These are phyloP conservation scores for Chlamydomonas asymmetrica DNA, from an alignment of 139 green algal genomes.

Conservation along the genomic window DNA sequence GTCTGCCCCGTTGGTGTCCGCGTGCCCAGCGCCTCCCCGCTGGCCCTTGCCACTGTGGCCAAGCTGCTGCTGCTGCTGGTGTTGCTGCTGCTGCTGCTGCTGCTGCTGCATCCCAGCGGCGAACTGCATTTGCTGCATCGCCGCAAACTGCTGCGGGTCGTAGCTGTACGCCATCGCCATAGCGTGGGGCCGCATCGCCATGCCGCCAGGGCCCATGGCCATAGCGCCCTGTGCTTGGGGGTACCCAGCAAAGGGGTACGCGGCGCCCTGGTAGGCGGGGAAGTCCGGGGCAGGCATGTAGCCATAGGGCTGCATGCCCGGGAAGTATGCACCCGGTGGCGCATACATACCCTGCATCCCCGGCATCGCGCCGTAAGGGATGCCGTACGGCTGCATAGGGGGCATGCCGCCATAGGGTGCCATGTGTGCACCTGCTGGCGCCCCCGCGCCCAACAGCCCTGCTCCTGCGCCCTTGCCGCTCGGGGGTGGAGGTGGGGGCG, in stretches of 20 bases:
- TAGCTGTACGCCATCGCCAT: constrained; percentile 16
- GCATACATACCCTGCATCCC: too few species aligned
- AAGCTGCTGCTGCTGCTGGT: not conserved
- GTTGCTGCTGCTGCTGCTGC: constrained; percentile 7
- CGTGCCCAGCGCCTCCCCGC: not conserved
- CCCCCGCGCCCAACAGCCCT: too few species aligned
- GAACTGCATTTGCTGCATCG: constrained; percentile 1
- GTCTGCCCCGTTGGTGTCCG: not conserved
- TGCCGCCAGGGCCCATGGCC: not conserved
- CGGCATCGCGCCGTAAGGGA: too few species aligned
- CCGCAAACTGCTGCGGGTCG: constrained; percentile 5
- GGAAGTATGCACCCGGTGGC: too few species aligned
- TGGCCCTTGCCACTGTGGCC: not conserved
- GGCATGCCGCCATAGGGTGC: not conserved
- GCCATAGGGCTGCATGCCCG: too few species aligned
- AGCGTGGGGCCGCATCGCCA: not conserved
- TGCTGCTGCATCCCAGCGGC: constrained; percentile 1
- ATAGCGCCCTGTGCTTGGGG: too few species aligned
- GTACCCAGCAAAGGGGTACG: too few species aligned
- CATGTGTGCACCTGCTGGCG: not conserved
- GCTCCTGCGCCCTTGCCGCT: too few species aligned
- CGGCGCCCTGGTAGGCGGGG: too few species aligned
- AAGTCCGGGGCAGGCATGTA: too few species aligned
- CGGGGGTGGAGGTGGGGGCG: too few species aligned
- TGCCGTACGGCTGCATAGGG: not conserved